Conservation (phyloP, 441 rosid species). For the Euphorbia corollata region DNA sequence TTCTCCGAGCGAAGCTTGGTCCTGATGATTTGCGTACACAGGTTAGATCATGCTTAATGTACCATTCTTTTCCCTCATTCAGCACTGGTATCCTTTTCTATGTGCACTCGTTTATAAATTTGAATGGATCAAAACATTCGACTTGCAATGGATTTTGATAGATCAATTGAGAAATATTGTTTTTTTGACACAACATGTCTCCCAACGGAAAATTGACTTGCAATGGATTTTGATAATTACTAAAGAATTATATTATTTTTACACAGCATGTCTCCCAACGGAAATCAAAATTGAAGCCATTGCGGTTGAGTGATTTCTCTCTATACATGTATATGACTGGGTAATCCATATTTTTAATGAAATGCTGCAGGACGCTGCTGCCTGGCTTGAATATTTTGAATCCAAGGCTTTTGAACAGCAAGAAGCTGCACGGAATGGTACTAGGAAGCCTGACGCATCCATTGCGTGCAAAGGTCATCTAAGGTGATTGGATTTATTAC, state of each 20-base stretch:
- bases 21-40: constrained; percentile 64
- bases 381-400: constrained; percentile 74
- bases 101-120: background rate
- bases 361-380: constrained; percentile 61
- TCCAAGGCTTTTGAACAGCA: constrained; percentile 66
- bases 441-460: constrained; percentile 57
- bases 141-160: background rate
- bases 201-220: background rate
- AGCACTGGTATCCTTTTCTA: constrained; percentile 26
- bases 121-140: background rate
- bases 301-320: constrained; percentile 1
- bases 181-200: no score
- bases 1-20: constrained; percentile 57
- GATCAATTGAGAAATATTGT: background rate
- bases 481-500: constrained; percentile 40
- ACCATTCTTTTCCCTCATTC: constrained; percentile 58
- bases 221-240: background rate
- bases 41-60: constrained; percentile 24
- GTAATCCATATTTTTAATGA: constrained; percentile 5
- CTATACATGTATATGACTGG: background rate
- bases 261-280: background rate
- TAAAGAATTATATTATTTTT: background rate
- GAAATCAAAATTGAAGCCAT: background rate
- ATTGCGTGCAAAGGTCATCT: constrained; percentile 76
- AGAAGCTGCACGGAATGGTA: constrained; percentile 60